A percentile compares a stretch with the other conserved stretches of the same genome.
Evolutionary conservation across 768 basidiomycete species (phyloP).

Genomic region (Cystobasidium tubakii): DNA sequence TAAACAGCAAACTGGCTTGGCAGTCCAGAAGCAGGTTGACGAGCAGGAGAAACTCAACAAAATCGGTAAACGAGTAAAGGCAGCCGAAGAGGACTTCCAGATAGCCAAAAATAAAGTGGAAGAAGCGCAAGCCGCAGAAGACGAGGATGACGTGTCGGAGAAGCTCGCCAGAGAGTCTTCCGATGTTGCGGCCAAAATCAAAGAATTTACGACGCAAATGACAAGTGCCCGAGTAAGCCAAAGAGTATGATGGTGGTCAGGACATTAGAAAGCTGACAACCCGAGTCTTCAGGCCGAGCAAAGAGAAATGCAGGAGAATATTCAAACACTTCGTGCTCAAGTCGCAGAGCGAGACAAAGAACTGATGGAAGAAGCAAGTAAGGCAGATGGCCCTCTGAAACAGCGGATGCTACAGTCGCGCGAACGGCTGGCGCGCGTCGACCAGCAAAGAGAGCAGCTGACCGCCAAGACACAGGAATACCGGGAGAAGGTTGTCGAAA

Average conservation of each 20-base stretch:
- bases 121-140: slow-evolving; percentile 32
- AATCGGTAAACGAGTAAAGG: slow-evolving; percentile 50
- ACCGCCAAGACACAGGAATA: slow-evolving; percentile 49
- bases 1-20: background rate
- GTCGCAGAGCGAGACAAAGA: background rate
- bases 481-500: slow-evolving; percentile 49
- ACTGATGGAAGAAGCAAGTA: background rate
- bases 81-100: slow-evolving; percentile 46
- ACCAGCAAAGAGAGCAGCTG: slow-evolving; percentile 57
- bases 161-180: background rate
- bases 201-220: background rate
- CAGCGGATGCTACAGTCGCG: slow-evolving; percentile 40
- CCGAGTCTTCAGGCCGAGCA: slow-evolving; percentile 2
- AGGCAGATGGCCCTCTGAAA: background rate
- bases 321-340: background rate
- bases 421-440: slow-evolving; percentile 49
- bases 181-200: background rate
- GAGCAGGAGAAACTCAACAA: slow-evolving; percentile 50
- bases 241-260: no score
- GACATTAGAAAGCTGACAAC: no score
- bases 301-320: background rate
- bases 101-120: slow-evolving; percentile 26
- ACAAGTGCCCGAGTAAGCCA: background rate
- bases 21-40: slow-evolving; percentile 52
- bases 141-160: background rate